Percentiles rank a stretch among this genome's conserved stretches.
Evolutionary conservation across 2,329 filamentous ascomycete species (phyloP).

Genomic region (Penicillium sp.): DNA sequence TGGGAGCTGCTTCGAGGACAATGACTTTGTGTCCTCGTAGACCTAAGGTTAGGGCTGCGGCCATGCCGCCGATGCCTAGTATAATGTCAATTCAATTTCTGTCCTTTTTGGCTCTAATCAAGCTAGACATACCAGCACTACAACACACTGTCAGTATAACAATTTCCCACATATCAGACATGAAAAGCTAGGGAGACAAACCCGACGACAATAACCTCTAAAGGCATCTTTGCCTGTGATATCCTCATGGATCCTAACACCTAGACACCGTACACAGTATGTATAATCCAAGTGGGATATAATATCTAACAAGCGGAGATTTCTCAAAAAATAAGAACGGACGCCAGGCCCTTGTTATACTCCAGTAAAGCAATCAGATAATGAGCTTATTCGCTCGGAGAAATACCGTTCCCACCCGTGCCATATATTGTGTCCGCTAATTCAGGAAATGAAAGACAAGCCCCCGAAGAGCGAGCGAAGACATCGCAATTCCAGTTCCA

Average conservation of each 20-base stretch:
- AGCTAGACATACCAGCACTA: slow-evolving; percentile 30
- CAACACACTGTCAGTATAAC: slow-evolving; percentile 7
- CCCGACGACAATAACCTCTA: slow-evolving; percentile 37
- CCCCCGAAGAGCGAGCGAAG: not conserved
- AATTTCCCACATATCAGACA: not conserved
- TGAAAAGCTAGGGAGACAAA: slow-evolving; percentile 17
- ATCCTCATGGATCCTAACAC: slow-evolving; percentile 21
- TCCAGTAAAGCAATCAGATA: not conserved
- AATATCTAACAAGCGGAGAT: not conserved
- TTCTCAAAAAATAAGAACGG: not conserved
- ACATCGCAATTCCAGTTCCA: not conserved
- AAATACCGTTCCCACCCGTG: not conserved
- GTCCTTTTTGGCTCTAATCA: not conserved
- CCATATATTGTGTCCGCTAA: not conserved
- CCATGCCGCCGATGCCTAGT: slow-evolving; percentile 37
- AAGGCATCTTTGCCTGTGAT: slow-evolving; percentile 26
- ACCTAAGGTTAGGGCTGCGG: slow-evolving; percentile 35
- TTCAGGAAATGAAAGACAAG: not conserved
- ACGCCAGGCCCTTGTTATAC: not conserved
- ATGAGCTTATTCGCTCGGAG: not conserved
- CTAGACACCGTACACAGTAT: not conserved
- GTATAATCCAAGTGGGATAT: not conserved
- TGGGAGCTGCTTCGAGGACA: slow-evolving; percentile 34
- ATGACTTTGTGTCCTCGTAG: slow-evolving; percentile 33
- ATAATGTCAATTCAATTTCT: slow-evolving; percentile 2